These are phyloP conservation scores for Xylaria sp. DNA, from an alignment of 2,329 filamentous ascomycete species.

Conservation along the genomic window DNA sequence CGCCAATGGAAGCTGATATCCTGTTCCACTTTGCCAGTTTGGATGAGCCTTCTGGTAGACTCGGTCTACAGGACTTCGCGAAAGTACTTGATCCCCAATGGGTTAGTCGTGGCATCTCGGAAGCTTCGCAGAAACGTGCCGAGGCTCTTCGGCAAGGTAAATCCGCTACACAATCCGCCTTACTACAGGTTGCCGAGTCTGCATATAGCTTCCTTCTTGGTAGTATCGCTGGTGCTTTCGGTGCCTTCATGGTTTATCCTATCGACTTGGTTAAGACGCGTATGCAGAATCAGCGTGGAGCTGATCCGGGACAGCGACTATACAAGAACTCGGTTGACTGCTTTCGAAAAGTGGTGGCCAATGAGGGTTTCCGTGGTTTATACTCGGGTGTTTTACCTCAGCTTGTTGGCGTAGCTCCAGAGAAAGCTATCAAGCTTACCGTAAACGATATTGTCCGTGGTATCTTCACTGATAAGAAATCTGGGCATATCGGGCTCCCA, in stretches of 20 bases:
- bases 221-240: constrained; percentile 91
- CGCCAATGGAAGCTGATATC: constrained; percentile 98
- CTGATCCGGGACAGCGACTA: constrained; percentile 80
- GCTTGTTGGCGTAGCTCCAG: constrained; percentile 95
- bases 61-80: constrained; percentile 83
- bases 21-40: constrained; percentile 97
- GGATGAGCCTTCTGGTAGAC: constrained; percentile 84
- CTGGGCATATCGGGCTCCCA: constrained; percentile 70
- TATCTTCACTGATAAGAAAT: constrained; percentile 74
- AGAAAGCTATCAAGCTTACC: constrained; percentile 99
- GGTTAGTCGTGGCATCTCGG: constrained; percentile 66
- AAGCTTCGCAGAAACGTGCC: constrained; percentile 48
- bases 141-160: constrained; percentile 51
- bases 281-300: constrained; percentile 93
- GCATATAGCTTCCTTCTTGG: constrained; percentile 90
- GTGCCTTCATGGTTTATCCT: constrained; percentile 99
- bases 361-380: constrained; percentile 86
- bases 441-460: constrained; percentile 92
- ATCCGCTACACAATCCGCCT: constrained; percentile 59
- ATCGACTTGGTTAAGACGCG: constrained; percentile 98
- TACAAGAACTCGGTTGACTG: constrained; percentile 99
- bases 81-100: constrained; percentile 95
- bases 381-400: constrained; percentile 96
- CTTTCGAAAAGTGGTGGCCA: constrained; percentile 87
- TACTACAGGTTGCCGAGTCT: constrained; percentile 74